A percentile compares a stretch with the other conserved stretches of the same genome.
These are phyloP conservation scores for Cladosporium austrohemisphaericum DNA, from an alignment of 2,329 filamentous ascomycete genomes.

Conservation along the genomic window DNA sequence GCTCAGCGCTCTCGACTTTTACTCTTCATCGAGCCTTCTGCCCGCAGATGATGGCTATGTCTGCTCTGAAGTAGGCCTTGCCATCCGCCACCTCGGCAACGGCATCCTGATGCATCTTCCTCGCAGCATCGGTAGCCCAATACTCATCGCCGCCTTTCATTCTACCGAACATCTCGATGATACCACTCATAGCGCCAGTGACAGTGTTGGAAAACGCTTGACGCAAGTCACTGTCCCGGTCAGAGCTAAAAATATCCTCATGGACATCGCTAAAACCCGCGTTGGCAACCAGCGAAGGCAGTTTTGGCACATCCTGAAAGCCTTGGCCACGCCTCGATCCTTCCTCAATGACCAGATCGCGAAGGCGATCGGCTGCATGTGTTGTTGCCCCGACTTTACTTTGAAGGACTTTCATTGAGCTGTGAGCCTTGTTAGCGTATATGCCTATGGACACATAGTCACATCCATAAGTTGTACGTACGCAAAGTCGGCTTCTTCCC, in stretches of 20 bases:
- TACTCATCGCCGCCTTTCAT: not conserved
- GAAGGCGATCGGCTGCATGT: not conserved
- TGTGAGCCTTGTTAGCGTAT: not conserved
- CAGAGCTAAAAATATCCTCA: slow-evolving; percentile 19
- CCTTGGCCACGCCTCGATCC: not conserved
- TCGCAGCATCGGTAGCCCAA: not conserved
- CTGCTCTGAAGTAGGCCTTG: slow-evolving; percentile 16
- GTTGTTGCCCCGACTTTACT: not conserved
- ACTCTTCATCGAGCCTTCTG: not conserved
- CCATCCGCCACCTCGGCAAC: slow-evolving; percentile 14
- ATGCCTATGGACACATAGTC: not conserved
- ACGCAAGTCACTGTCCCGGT: slow-evolving; percentile 18
- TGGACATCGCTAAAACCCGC: slow-evolving; percentile 16
- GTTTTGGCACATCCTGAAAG: not conserved
- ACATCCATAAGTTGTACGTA: not conserved
- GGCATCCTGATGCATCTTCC: slow-evolving; percentile 11
- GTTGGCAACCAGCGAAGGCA: not conserved
- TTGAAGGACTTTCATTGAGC: not conserved
- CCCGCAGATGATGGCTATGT: slow-evolving; percentile 18
- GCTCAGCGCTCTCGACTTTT: not conserved
- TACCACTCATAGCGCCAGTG: not conserved
- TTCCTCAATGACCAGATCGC: not conserved
- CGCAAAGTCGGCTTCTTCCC: slow-evolving; percentile 22
- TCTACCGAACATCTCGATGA: not conserved
- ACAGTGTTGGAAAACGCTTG: not conserved